Percentiles rank a stretch among this genome's conserved stretches.
phyloP scores from a whole-genome alignment of 768 basidiomycete genomes.

The Lentinula sp. region DNA sequence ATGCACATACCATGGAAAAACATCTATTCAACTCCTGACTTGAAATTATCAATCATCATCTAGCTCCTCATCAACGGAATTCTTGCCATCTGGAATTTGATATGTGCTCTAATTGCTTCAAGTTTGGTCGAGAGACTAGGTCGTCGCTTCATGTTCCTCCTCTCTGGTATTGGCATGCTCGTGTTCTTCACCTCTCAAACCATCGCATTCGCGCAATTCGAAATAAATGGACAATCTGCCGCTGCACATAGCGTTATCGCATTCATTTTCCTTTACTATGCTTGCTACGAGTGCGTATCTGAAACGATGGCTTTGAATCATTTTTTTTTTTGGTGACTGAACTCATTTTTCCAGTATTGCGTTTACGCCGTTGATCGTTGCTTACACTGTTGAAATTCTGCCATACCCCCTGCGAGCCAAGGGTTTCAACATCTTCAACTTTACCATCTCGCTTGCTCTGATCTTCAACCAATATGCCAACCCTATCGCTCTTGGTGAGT shows the following conservation, averaged over 20 bases:
- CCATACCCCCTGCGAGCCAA: slow-evolving; percentile 81
- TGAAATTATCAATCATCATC: slow-evolving; percentile 5
- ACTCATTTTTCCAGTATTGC: slow-evolving; percentile 41
- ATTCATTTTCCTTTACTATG: slow-evolving; percentile 82
- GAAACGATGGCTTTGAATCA: not conserved
- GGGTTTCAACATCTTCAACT: slow-evolving; percentile 79
- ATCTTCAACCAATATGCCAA: slow-evolving; percentile 91
- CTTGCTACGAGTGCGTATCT: slow-evolving; percentile 60
- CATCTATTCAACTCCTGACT: not conserved
- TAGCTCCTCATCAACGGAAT: slow-evolving; percentile 84
- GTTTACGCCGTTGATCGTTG: slow-evolving; percentile 81
- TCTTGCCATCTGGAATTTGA: slow-evolving; percentile 77
- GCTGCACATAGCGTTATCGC: slow-evolving; percentile 72
- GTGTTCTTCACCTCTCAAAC: slow-evolving; percentile 67
- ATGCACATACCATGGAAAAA: not conserved
- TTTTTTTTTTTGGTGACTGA: not conserved
- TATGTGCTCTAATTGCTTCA: slow-evolving; percentile 52
- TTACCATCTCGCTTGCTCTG: slow-evolving; percentile 69
- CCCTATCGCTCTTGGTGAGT: slow-evolving; percentile 59
- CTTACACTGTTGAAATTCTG: slow-evolving; percentile 86
- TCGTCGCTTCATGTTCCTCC: slow-evolving; percentile 65
- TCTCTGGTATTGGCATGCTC: slow-evolving; percentile 52
- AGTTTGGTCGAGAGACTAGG: slow-evolving; percentile 60
- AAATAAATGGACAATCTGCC: slow-evolving; percentile 24
- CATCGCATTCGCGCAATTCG: slow-evolving; percentile 54